These are phyloP conservation scores for Striga asiatica DNA, from an alignment of 257 asterid species.

Conservation along the genomic window DNA sequence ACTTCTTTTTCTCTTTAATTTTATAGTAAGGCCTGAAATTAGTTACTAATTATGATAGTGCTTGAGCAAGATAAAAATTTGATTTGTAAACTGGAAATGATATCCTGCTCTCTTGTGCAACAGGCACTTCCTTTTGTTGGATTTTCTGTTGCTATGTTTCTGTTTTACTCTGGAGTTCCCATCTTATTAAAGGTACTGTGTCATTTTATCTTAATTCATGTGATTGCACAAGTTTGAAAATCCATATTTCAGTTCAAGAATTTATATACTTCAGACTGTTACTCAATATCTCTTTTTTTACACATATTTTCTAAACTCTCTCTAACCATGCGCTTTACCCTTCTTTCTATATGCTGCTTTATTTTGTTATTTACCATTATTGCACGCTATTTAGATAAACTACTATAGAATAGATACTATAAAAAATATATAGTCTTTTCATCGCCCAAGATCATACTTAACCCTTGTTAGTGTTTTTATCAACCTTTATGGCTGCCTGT, in stretches of 20 bases:
- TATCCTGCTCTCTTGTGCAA: slow-evolving; percentile 13
- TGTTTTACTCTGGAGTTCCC: slow-evolving; percentile 82
- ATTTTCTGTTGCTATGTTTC: slow-evolving; percentile 82
- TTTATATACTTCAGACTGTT: neutral
- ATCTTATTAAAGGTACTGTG: slow-evolving; percentile 63
- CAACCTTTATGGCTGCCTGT: neutral
- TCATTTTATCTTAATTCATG: neutral
- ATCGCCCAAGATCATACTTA: neutral
- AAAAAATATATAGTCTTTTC: neutral
- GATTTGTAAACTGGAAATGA: neutral
- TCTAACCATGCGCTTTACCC: neutral
- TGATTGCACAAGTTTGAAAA: neutral
- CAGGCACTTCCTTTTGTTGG: slow-evolving; percentile 87
- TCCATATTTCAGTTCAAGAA: neutral
- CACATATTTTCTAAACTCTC: neutral
- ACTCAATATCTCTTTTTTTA: neutral
- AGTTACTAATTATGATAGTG: no score
- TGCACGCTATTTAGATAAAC: neutral
- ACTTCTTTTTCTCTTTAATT: neutral
- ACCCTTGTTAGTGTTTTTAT: neutral
- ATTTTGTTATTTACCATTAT: neutral
- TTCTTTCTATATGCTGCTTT: neutral
- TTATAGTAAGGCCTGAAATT: no score
- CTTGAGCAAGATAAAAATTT: no score
- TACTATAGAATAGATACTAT: no score